Conservation (phyloP, 768 basidiomycete species). For the Tricholoma bakamatsutake region DNA sequence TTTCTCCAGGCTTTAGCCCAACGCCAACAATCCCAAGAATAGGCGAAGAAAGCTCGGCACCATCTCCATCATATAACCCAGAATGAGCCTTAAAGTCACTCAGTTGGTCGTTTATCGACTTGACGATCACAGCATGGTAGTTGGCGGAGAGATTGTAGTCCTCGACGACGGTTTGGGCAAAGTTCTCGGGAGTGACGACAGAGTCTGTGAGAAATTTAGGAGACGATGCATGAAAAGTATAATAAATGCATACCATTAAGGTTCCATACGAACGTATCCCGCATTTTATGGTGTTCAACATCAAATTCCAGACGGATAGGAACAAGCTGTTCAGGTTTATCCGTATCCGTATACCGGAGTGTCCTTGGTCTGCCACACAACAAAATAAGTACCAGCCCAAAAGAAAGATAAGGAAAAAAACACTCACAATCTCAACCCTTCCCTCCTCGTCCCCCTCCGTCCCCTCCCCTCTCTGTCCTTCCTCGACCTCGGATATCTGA, state of each 20-base stretch:
- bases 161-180: slow-evolving; percentile 87
- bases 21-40: neutral
- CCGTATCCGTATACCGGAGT: slow-evolving; percentile 47
- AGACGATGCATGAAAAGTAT: neutral
- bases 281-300: slow-evolving; percentile 87
- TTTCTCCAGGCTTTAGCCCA: slow-evolving; percentile 19
- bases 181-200: slow-evolving; percentile 81
- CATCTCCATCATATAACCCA: slow-evolving; percentile 45
- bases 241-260: slow-evolving; percentile 65
- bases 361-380: slow-evolving; percentile 48
- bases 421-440: slow-evolving; percentile 77
- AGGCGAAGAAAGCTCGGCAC: slow-evolving; percentile 15
- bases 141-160: slow-evolving; percentile 74
- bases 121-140: slow-evolving; percentile 64
- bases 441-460: slow-evolving; percentile 51
- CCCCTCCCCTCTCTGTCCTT: slow-evolving; percentile 36
- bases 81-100: slow-evolving; percentile 72
- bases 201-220: slow-evolving; percentile 50
- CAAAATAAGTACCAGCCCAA: slow-evolving; percentile 7
- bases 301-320: slow-evolving; percentile 97
- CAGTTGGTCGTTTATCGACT: slow-evolving; percentile 85
- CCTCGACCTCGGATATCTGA: slow-evolving; percentile 35
- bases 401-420: slow-evolving; percentile 8
- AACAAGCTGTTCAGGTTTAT: slow-evolving; percentile 75
- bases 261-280: slow-evolving; percentile 98